Evolutionary conservation across 1,139 yeast species (phyloP), one percentile per base, ranked within the genome.

Genomic region (Candida sanyaensis): DNA sequence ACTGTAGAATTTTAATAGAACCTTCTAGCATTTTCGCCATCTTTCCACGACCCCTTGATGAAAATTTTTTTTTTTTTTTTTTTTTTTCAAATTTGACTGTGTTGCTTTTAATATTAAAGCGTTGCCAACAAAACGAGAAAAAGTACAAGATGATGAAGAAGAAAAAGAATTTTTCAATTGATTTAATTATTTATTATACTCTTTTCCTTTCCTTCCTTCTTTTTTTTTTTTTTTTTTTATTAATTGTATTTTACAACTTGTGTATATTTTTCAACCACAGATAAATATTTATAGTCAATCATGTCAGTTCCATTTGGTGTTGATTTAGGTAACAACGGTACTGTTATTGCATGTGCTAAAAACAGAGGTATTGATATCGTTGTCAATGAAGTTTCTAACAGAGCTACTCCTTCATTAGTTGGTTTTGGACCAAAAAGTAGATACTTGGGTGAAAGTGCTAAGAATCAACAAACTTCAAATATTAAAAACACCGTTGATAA

Each of bases 321-420:
- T 73, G 99, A 93, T 84, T 86, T 93, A 69, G 99, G 99, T 77
- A 91, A 91, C 77, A 80, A 83, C 78, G 88, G 81, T 80, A 84
- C 96, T 55, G 97, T 92, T 59, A 82, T 93, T 66, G 98, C 97
- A 42, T 96, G 96, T 68, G 99, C 99, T 55, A 88, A 96, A 72
- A 93, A 93, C 83, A 86, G 98, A 79, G 98, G 98, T 66, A 93
- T 95, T 69, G 99, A 93, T 72, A 86, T 95, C 63, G 89, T 93
- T 63, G 98, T 93, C 76, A 95, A 95, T 71, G 99, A 93, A 73
- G 99, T 93, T 46, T 92, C 98, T 49, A 93, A 93, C 85, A 88
- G 99, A 75, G 73, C 96, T 58, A 93, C 99, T 37, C 99, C 99
- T 55, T 77, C 97, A 26, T 77, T 93, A 58, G 95, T 95, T 60